Base-by-base conservation (phyloP, 257 asterid genomes). In the Solanum appendiculatum region DNA sequence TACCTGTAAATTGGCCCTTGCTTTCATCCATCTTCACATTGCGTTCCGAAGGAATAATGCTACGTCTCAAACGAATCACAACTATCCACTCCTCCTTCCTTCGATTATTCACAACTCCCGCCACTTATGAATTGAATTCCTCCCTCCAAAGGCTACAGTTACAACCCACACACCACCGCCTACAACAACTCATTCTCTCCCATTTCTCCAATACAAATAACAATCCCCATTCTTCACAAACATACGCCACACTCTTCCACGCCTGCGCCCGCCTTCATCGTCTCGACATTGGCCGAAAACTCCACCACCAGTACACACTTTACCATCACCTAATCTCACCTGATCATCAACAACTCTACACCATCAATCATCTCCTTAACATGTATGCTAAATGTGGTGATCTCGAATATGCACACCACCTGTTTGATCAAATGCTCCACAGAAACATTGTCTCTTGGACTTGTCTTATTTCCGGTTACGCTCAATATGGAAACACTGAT, bases 371-470 rank as follows among this genome's bases (percentile, higher is more conserved):
- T 72, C 89, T 90, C 60, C 88, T 94, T 77, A 92, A 88, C 82
- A 18, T 51, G 89, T 90, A 93, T 7, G 93, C 93, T 0, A 94
- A 94, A 87, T 93, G 93, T 34, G 96, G 98, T 29, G 90, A 89
- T 68, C 60, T 95, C 12, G 88, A 88, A 2, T 56, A 66, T 34
- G 98, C 98, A 31, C 92, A 82, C 88, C 93, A 90, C 0, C 11
- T 90, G 91, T 94, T 95, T 73, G 94, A 81, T 60, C 83, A 92
- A 90, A 94, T 95, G 98, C 92, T 92, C 54, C 88, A 90, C 1
- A 95, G 42, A 87, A 95, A 95, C 64, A 40, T 93, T 14, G 94
- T 95, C 74, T 92, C 98, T 44, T 96, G 99, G 98, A 92, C 98
- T 8, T 87, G 90, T 21, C 96, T 94, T 63, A 88, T 95, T 87